Evolutionary conservation across 164 flowering plant genomes (phyloP), one percentile per base, ranked within the genome.

Genomic region (Dillenia turbinata): DNA sequence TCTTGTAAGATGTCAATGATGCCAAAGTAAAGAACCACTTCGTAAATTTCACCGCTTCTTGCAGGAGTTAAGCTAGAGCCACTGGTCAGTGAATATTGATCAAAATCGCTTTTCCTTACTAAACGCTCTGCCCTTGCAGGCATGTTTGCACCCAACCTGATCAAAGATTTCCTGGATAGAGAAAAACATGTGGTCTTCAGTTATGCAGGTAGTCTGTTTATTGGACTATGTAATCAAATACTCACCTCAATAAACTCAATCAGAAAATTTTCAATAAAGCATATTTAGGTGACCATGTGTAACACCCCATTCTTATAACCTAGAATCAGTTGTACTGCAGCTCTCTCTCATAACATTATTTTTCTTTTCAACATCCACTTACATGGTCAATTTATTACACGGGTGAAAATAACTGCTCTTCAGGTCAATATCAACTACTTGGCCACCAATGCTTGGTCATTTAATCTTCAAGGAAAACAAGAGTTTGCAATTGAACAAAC

Each of bases 1-100:
- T 90, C 97, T 73, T 90, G 97, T 53, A 90, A 70, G 56, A 90
- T 90, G 65, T 90, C 97, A 45, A 90, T 90, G 66, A 90, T 81
- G 58, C 97, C 97, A 60, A 88, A 86, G 73, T 90, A 86, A 45
- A 90, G 84, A 45, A 90, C 76, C 10, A 85, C 92, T 68, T 90
- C 97, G 63, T 79, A 85, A 9, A 62, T 59, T 69, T 88, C 96
- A 44, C 83, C 81, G 26, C 75, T 67, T 1, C 75, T 68, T 1
- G 83, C 67, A 47, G 81, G 83, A 13, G 74, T 59, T 61, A 75
- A 76, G 60, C 67, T 78, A 62, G 75, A 69, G 2, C 69, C 65
- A 12, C 83, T 78, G 46, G 78, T 75, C 0, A 77, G 71, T 8
- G 70, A 70, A 67, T 72, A 80, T 44, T 75, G 85, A 67, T 83